phyloP scores from a whole-genome alignment of 208 protist genomes.

The Acanthamoeba rhysodes region DNA sequence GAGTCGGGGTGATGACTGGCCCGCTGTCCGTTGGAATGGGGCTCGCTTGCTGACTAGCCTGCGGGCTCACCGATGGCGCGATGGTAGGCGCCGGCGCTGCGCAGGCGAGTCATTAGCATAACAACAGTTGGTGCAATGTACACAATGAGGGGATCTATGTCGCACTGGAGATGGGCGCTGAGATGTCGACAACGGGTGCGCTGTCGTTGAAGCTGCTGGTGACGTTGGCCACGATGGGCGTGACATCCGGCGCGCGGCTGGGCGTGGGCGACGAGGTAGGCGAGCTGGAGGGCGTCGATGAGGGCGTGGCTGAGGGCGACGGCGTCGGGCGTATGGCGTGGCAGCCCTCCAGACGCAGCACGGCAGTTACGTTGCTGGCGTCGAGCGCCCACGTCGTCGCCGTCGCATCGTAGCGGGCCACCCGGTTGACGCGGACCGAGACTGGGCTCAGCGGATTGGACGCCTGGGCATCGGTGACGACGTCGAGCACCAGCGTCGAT shows the following conservation, averaged over 20 bases:
- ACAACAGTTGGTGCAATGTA: background rate
- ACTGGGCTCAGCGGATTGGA: background rate
- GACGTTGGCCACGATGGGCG: background rate
- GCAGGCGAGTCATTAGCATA: background rate
- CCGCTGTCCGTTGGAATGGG: background rate
- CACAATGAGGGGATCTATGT: background rate
- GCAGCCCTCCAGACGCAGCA: background rate
- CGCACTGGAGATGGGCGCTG: background rate
- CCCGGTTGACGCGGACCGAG: background rate
- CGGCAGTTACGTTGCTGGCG: background rate
- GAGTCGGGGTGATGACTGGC: background rate
- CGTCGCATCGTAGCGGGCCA: background rate
- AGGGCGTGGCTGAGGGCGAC: background rate
- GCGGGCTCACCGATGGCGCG: background rate
- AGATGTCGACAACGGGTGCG: background rate
- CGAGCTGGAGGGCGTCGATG: background rate
- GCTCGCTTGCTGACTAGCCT: background rate
- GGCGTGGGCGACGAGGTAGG: background rate
- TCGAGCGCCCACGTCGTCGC: background rate
- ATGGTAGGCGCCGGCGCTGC: background rate
- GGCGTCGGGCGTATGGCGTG: slow-evolving; percentile 13
- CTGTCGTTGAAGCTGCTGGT: slow-evolving; percentile 11
- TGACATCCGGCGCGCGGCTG: slow-evolving; percentile 2
- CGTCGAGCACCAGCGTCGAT: background rate
- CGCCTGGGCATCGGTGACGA: background rate